Evolutionary conservation across 139 green algal species (phyloP).

Genomic region (Auxenochlorella protothecoides): DNA sequence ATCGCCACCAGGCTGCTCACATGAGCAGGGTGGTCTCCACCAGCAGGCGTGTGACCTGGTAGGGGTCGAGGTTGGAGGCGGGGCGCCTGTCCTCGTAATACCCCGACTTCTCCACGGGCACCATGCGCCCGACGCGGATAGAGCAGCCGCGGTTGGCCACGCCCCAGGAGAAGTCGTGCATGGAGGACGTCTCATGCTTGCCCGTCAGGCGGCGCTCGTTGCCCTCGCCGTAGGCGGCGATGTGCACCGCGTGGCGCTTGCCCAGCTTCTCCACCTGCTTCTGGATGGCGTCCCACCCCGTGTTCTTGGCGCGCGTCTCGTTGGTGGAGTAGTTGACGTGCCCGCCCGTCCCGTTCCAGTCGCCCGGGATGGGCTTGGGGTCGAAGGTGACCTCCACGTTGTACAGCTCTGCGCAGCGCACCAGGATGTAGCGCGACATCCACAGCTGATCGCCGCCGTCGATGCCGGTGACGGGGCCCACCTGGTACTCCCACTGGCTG

Average conservation of each 20-base stretch:
- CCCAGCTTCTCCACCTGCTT: conserved; percentile 81
- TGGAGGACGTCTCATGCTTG: conserved; percentile 84
- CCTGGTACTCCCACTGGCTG: conserved; percentile 54
- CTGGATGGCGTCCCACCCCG: conserved; percentile 80
- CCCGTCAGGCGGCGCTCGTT: conserved; percentile 97
- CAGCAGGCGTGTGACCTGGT: conserved; percentile 66
- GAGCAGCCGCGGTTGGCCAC: conserved; percentile 93
- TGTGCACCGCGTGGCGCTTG: conserved; percentile 71
- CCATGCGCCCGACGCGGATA: conserved; percentile 78
- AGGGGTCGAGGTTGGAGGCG: conserved; percentile 92
- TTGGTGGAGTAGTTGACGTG: conserved; percentile 97
- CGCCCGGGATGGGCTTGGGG: conserved; percentile 93
- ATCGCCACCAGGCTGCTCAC: conserved; percentile 2
- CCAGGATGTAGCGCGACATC: conserved; percentile 91
- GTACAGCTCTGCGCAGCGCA: conserved; percentile 73
- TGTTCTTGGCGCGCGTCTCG: conserved; percentile 49
- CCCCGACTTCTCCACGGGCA: conserved; percentile 84
- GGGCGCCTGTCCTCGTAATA: conserved; percentile 97
- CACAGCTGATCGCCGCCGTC: conserved; percentile 84
- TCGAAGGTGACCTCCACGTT: conserved; percentile 89
- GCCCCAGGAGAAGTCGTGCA: conserved; percentile 93
- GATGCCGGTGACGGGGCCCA: conserved; percentile 87
- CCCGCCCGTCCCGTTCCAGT: conserved; percentile 97
- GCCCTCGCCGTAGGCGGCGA: conserved; percentile 76
- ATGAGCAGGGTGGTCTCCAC: conserved; percentile 54